Conservation (phyloP, 495 filamentous ascomycete species). For the Tetracladium setigerum region DNA sequence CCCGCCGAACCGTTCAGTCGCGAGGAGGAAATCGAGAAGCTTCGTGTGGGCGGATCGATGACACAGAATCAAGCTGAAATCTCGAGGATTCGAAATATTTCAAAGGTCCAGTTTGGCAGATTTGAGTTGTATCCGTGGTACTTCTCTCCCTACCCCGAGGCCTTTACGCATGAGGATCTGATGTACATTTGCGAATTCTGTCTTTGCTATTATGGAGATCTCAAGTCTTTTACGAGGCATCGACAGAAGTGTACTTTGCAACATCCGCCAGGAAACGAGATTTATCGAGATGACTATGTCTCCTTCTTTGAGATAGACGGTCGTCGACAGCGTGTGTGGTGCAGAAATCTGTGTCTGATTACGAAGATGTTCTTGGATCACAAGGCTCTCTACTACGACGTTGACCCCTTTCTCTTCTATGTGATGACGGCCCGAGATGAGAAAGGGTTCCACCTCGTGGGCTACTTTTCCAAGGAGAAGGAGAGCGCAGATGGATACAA, state of each 20-base stretch:
- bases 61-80: conserved; percentile 97
- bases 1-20: conserved; percentile 53
- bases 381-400: conserved; percentile 99
- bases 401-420: conserved; percentile 97
- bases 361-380: conserved; percentile 97
- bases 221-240: conserved; percentile 74
- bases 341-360: conserved; percentile 88
- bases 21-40: conserved; percentile 91
- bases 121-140: conserved; percentile 96
- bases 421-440: conserved; percentile 88
- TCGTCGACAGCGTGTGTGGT: conserved; percentile 91
- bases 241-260: conserved; percentile 83
- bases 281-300: conserved; percentile 90
- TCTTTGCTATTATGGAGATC: conserved; percentile 77
- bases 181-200: conserved; percentile 99
- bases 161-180: conserved; percentile 76
- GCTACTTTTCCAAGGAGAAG: conserved; percentile 98
- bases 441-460: conserved; percentile 85
- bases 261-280: conserved; percentile 95
- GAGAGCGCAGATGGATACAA: conserved; percentile 95
- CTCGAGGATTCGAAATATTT: conserved; percentile 89
- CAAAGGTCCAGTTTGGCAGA: conserved; percentile 85
- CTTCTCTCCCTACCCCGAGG: conserved; percentile 90
- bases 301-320: conserved; percentile 98
- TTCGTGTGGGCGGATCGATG: conserved; percentile 92